A percentile compares a stretch with the other conserved stretches of the same genome.
These are phyloP conservation scores for Hypoxylon perforatum DNA, from an alignment of 495 filamentous ascomycete genomes.

Conservation along the genomic window DNA sequence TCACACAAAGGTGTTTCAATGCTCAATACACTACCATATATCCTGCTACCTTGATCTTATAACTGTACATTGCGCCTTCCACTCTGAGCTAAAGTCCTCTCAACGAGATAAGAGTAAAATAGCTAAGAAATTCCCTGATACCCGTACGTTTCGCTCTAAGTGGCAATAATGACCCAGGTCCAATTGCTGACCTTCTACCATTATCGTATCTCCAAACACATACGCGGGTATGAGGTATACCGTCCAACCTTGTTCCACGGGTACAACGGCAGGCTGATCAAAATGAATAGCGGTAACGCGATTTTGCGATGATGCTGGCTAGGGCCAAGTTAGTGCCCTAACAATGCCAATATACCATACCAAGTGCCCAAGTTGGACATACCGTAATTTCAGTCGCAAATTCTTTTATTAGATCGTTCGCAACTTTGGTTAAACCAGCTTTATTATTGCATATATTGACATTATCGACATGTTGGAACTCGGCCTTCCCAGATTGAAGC, in stretches of 20 bases:
- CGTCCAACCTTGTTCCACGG: constrained; percentile 4
- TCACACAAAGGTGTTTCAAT: no score
- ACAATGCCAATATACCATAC: not conserved
- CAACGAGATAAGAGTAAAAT: constrained; percentile 11
- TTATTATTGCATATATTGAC: constrained; percentile 16
- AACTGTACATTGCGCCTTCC: not conserved
- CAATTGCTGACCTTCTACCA: not conserved
- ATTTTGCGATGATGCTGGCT: constrained; percentile 1
- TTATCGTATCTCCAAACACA: not conserved
- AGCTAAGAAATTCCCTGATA: constrained; percentile 10
- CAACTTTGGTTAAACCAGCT: not conserved
- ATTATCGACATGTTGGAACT: constrained; percentile 9
- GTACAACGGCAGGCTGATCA: constrained; percentile 4
- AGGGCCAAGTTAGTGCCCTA: not conserved
- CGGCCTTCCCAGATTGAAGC: constrained; percentile 6
- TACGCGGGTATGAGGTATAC: constrained; percentile 18
- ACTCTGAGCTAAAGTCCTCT: no score
- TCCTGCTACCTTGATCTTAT: no score
- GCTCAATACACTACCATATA: no score
- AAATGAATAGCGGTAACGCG: constrained; percentile 22
- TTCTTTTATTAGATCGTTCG: not conserved
- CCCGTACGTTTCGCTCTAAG: not conserved
- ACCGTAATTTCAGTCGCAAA: constrained; percentile 16
- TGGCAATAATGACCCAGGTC: not conserved
- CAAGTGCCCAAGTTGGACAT: not conserved